Percentiles rank a stretch among this genome's conserved stretches.
These are phyloP conservation scores for Hydrangea macrophylla DNA, from an alignment of 148 eudicot species.

Conservation along the genomic window DNA sequence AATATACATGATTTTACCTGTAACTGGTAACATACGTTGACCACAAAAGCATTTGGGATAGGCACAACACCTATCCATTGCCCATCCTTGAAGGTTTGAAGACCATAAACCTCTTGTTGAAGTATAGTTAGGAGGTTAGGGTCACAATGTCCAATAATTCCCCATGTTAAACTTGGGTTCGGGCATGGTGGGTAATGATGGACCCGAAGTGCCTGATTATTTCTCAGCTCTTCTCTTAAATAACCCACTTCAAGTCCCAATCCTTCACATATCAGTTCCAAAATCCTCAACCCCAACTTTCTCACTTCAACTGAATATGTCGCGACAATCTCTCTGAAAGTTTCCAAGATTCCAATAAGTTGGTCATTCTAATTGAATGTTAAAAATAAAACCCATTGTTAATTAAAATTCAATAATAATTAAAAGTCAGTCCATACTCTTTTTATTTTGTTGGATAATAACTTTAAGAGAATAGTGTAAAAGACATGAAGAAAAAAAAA, in stretches of 20 bases:
- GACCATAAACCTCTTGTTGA: constrained; percentile 12
- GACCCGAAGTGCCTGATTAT: not conserved
- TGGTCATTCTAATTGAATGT: no score
- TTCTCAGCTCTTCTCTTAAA: constrained; percentile 1
- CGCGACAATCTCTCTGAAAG: constrained; percentile 20
- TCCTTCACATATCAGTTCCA: constrained; percentile 23
- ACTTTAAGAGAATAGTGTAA: no score
- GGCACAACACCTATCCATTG: constrained; percentile 20
- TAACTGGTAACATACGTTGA: constrained; percentile 6
- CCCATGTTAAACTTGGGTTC: constrained; percentile 23
- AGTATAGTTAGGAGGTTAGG: constrained; percentile 12
- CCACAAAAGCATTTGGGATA: constrained; percentile 11
- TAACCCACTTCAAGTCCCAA: constrained; percentile 18
- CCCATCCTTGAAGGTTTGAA: constrained; percentile 17
- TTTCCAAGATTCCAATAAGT: no score
- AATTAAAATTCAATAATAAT: no score
- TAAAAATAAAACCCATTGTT: no score
- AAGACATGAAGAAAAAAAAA: no score
- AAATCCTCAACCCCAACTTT: constrained; percentile 7
- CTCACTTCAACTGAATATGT: constrained; percentile 20
- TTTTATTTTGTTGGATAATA: no score
- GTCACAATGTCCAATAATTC: constrained; percentile 18
- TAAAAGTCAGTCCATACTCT: no score
- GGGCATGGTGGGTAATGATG: constrained; percentile 32
- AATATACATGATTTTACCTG: constrained; percentile 8